Evolutionary conservation across 345 rosid genomes (phyloP), one percentile per base, ranked within the genome.

Genomic region (Odontarrhena argentea): DNA sequence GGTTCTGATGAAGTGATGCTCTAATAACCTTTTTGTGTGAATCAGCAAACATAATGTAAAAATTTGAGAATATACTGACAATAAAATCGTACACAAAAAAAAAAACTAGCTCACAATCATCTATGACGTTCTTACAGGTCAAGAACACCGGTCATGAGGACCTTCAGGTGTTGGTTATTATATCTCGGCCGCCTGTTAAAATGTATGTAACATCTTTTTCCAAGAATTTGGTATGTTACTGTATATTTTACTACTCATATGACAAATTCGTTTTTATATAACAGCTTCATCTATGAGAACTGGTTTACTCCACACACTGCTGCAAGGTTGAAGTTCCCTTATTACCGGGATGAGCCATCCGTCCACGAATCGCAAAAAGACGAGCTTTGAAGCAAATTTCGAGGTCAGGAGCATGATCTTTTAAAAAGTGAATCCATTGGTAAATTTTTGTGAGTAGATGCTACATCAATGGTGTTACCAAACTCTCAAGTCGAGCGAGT

Each of bases 281-380:
- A 67, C 81, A 86, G 96, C 70, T 93, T 93, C 66, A 76, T 65
- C 35, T 87, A 89, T 15, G 85, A 86, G 3, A 91, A 87, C 68
- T 92, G 98, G 96, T 84, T 36, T 69, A n/a, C 74, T 90, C 98
- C 97, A 55, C 97, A 86, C 63, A 83, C 80, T 60, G 97, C 98
- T 42, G 97, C 97, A n/a, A 88, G 78, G 78, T 75, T 90, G 63
- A 85, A 83, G 84, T 88, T 79, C 41, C 98, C 96, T 0, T 83
- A 68, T 80, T 83, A 77, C 30, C 88, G 98, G 96, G 98, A 93
- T 72, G 98, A 90, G 56, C 80, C 84, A 67, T 88, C 96, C 83
- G 11, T 83, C 41, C 77, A 77, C 76, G 77, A 76, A 48, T 60
- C 84, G 6, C 73, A 67, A 43, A 90, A 86, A 52, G 97, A 93